phyloP scores from a whole-genome alignment of 495 filamentous ascomycete species.

The Daldinia caldariorum region DNA sequence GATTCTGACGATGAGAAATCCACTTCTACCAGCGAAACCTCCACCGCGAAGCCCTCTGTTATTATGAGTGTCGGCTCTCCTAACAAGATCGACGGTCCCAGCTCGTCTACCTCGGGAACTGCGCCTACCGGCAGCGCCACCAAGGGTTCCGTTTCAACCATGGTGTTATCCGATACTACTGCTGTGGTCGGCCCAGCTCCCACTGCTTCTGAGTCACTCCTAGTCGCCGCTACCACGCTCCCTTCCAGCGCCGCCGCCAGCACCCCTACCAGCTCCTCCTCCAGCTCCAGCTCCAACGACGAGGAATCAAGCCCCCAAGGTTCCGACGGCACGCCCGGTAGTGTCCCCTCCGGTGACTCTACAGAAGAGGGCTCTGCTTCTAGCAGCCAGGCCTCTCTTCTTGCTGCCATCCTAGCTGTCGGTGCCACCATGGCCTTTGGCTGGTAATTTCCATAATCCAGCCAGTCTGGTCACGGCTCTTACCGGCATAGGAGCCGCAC shows the following conservation, averaged over 20 bases:
- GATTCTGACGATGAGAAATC: constrained; percentile 29
- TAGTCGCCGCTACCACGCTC: constrained; percentile 32
- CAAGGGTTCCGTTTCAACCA: constrained; percentile 13
- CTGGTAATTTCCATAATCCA: constrained; percentile 26
- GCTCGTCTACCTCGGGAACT: constrained; percentile 5
- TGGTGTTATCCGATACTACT: constrained; percentile 22
- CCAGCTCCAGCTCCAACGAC: constrained; percentile 9
- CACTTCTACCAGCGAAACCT: constrained; percentile 12
- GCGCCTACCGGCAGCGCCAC: constrained; percentile 12
- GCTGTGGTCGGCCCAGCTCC: constrained; percentile 22
- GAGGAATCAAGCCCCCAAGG: constrained; percentile 14
- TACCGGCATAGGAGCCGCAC: constrained; percentile 3
- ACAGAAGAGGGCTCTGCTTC: constrained; percentile 19
- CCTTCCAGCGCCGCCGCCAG: constrained; percentile 10
- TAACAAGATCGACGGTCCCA: constrained; percentile 18
- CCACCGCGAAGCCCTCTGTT: constrained; percentile 13
- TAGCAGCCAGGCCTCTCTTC: constrained; percentile 34
- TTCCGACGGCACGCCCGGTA: constrained; percentile 15
- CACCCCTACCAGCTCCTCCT: constrained; percentile 7
- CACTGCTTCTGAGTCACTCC: constrained; percentile 23
- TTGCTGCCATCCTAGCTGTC: constrained; percentile 42
- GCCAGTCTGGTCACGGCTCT: neutral
- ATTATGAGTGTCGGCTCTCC: constrained; percentile 24
- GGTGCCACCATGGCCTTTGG: constrained; percentile 39
- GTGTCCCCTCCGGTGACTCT: constrained; percentile 18